Conservation (phyloP, 768 basidiomycete genomes). For the Tricholoma terreum region DNA sequence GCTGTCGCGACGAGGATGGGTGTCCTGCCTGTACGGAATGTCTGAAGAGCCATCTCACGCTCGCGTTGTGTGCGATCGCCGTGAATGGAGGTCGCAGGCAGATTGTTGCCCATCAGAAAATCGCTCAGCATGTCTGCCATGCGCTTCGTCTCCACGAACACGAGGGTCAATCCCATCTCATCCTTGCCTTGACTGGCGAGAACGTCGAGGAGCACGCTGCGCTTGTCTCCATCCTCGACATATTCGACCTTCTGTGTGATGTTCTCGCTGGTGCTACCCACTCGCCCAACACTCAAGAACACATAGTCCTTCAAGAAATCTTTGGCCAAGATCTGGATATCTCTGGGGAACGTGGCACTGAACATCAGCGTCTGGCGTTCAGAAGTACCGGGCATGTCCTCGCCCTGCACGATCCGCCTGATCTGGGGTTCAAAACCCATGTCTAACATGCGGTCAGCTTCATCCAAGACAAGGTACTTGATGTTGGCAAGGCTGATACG, state of each 20-base stretch:
- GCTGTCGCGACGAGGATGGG: conserved; percentile 98
- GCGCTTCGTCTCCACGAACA: conserved; percentile 99
- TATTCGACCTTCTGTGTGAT: conserved; percentile 99
- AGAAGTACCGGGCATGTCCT: conserved; percentile 93
- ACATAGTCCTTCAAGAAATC: conserved; percentile 99
- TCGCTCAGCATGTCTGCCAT: conserved; percentile 99
- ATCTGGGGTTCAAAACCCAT: conserved; percentile 99
- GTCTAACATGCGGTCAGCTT: conserved; percentile 99
- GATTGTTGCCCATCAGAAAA: conserved; percentile 79
- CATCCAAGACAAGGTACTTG: conserved; percentile 96
- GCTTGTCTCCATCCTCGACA: conserved; percentile 96
- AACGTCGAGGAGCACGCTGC: conserved; percentile 93
- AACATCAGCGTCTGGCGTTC: conserved; percentile 99
- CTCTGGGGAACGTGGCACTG: conserved; percentile 97
- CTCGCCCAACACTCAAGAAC: conserved; percentile 97
- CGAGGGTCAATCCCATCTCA: conserved; percentile 75
- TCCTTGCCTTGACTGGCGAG: conserved; percentile 72
- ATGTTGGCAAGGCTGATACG: conserved; percentile 95
- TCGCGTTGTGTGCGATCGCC: conserved; percentile 98
- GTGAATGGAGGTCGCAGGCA: conserved; percentile 95
- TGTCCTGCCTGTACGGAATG: conserved; percentile 92
- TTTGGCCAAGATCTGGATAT: conserved; percentile 94
- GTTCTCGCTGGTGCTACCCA: conserved; percentile 98
- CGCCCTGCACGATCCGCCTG: conserved; percentile 94
- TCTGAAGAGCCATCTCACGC: conserved; percentile 92